Conservation (phyloP, 352 stramenopile genomes). For the Pythium myriotylum region DNA sequence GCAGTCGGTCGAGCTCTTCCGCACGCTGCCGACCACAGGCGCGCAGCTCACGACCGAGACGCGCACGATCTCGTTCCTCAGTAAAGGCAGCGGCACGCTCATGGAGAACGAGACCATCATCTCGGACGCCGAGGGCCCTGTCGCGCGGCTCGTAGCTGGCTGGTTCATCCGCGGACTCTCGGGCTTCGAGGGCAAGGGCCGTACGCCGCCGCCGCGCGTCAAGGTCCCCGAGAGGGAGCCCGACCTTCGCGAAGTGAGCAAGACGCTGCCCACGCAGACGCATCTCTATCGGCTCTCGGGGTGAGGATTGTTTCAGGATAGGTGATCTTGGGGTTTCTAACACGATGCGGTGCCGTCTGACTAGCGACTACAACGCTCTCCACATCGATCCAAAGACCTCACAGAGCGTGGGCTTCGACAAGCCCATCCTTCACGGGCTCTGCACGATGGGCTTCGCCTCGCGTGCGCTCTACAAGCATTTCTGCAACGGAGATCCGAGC, state of each 20-base stretch:
- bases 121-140: constrained; percentile 58
- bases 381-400: constrained; percentile 91
- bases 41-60: constrained; percentile 55
- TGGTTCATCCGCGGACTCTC: constrained; percentile 84
- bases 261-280: constrained; percentile 73
- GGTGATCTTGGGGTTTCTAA: no score
- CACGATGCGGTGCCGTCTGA: background rate
- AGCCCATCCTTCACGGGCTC: constrained; percentile 93
- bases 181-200: constrained; percentile 71
- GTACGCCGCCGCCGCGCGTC: constrained; percentile 64
- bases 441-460: constrained; percentile 91
- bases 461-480: constrained; percentile 79
- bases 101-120: constrained; percentile 86
- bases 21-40: constrained; percentile 61
- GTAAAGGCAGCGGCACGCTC: constrained; percentile 83
- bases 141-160: constrained; percentile 74
- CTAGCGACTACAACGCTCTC: constrained; percentile 93
- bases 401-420: constrained; percentile 73
- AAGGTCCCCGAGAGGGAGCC: constrained; percentile 74
- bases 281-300: constrained; percentile 94
- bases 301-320: no score
- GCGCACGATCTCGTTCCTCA: constrained; percentile 81
- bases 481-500: constrained; percentile 64
- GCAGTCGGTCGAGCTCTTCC: constrained; percentile 82
- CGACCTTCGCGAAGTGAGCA: constrained; percentile 62